Evolutionary conservation across 345 rosid genomes (phyloP), one percentile per base, ranked within the genome.

Genomic region (Orychophragmus violaceus): DNA sequence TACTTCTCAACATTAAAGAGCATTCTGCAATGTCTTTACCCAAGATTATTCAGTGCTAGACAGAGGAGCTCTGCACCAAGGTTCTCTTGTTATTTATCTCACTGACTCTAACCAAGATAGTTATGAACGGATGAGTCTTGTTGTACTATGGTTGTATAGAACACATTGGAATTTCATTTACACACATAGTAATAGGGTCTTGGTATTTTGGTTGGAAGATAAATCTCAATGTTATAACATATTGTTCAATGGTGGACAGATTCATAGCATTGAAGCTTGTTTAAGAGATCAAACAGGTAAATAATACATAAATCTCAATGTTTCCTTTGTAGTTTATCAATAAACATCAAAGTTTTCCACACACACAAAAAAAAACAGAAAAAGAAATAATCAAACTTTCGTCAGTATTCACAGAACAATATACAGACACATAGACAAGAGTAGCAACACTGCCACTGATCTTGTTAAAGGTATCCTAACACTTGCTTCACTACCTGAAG

Each of bases 371-470:
- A 25, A 36, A 64, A 52, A 32, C 35, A 23, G 14, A 66, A 39
- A 8, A 68, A 17, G 12, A 46, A 74, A 23, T 24, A 59, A 52
- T 19, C 58, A 66, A 35, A 48, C 41, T 41, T 30, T 46, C 51
- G 48, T 39, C 50, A 28, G 33, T 58, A 78, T 69, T 76, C 71
- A 82, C 74, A 75, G 32, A 68, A 62, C 30, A 23, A 35, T 63
- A 67, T 67, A 68, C 71, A 76, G n/a, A 51, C 66, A 72, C 33
- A 37, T 21, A 5, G 30, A 68, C 35, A 58, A 27, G 32, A 79
- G 37, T 55, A 74, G 45, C 12, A 71, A 18, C 50, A 68, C 12
- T 17, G 44, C 41, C 66, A 46, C 22, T 41, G 69, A 44, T 6
- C 8, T 59, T 67, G 19, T 51, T 19, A 22, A 39, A 60, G 71